phyloP scores from a whole-genome alignment of 257 asterid species.

The Paraleonurus japonicus region DNA sequence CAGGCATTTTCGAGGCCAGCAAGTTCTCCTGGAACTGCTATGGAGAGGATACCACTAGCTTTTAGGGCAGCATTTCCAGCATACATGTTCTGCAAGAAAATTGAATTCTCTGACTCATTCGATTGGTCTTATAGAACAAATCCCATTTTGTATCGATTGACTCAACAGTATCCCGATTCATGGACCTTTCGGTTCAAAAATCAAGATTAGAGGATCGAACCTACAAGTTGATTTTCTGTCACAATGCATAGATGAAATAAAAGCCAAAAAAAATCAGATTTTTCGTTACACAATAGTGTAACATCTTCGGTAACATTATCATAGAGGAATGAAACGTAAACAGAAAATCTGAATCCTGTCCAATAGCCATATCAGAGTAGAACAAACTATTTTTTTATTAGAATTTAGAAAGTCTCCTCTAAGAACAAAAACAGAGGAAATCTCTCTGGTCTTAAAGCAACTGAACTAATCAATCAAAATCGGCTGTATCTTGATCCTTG shows the following conservation, averaged over 20 bases:
- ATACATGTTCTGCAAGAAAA: conserved; percentile 51
- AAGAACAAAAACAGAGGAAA: not conserved
- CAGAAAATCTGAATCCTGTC: too few relatives aligned
- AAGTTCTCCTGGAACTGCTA: conserved; percentile 76
- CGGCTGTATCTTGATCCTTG: not conserved
- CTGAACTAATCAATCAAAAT: not conserved
- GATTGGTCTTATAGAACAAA: too few relatives aligned
- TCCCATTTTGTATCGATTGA: too few relatives aligned
- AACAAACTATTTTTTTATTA: too few relatives aligned
- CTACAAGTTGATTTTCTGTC: too few relatives aligned
- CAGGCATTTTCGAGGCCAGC: conserved; percentile 63
- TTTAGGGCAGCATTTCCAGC: conserved; percentile 38
- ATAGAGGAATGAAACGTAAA: too few relatives aligned
- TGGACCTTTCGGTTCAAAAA: not conserved
- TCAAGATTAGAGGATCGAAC: not conserved
- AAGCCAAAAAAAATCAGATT: not conserved
- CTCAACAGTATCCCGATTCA: too few relatives aligned
- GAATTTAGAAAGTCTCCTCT: too few relatives aligned
- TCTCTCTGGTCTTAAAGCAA: not conserved
- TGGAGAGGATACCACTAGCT: conserved; percentile 49
- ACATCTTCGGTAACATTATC: too few relatives aligned
- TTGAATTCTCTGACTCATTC: not conserved
- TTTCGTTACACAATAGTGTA: too few relatives aligned
- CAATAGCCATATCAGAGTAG: too few relatives aligned
- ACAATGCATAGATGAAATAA: too few relatives aligned